A percentile compares a stretch with the other conserved stretches of the same genome.
These are phyloP conservation scores for Talaromyces thailandensis DNA, from an alignment of 495 filamentous ascomycete genomes.

Conservation along the genomic window DNA sequence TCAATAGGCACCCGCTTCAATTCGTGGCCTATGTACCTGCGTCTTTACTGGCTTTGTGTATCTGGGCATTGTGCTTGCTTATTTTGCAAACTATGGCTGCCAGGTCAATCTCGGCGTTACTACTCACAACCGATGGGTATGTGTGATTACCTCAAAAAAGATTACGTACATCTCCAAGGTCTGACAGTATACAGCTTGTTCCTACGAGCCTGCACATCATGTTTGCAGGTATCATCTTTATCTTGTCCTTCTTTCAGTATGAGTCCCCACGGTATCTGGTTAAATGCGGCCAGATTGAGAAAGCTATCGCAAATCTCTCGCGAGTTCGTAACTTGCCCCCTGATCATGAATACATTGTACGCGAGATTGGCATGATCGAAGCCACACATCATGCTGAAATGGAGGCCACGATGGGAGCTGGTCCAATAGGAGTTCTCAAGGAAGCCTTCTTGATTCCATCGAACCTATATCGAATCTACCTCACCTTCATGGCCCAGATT, in stretches of 20 bases:
- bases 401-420: conserved; percentile 50
- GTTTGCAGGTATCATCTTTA: conserved; percentile 58
- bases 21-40: conserved; percentile 61
- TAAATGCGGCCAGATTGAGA: conserved; percentile 43
- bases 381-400: conserved; percentile 61
- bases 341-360: conserved; percentile 36
- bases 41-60: conserved; percentile 52
- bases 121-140: conserved; percentile 50
- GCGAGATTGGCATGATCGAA: conserved; percentile 55
- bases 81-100: conserved; percentile 44
- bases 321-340: conserved; percentile 30
- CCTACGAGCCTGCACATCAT: conserved; percentile 64
- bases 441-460: conserved; percentile 50
- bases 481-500: conserved; percentile 50
- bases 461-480: conserved; percentile 57
- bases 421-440: conserved; percentile 44
- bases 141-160: conserved; percentile 6
- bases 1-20: conserved; percentile 41
- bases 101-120: conserved; percentile 48
- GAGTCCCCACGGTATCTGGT: conserved; percentile 59
- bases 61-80: conserved; percentile 40
- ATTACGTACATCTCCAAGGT: background rate
- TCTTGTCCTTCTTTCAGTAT: conserved; percentile 53
- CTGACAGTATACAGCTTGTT: conserved; percentile 42
- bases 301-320: conserved; percentile 37